Evolutionary conservation across 1,284 basidiomycete species (phyloP).

Genomic region (Malassezia arunalokei): DNA sequence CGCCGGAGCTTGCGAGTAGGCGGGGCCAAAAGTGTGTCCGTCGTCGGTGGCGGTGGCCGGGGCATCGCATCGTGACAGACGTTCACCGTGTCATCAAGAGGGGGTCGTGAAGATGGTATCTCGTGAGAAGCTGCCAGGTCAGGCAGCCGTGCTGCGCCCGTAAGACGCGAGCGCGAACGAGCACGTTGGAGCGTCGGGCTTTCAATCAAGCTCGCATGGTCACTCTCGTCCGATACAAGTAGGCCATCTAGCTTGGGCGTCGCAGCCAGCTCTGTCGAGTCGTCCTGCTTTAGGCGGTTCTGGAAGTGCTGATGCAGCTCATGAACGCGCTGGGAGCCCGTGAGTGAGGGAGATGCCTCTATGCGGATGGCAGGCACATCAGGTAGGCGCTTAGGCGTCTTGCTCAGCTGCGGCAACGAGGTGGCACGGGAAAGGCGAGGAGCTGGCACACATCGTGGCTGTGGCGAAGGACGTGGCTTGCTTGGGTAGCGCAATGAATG

Average conservation of each 20-base stretch:
- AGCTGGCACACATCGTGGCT: neutral
- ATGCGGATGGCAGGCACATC: neutral
- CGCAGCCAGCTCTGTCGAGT: neutral
- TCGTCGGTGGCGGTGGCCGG: no score
- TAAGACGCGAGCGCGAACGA: neutral
- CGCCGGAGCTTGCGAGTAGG: no score
- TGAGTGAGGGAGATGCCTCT: neutral
- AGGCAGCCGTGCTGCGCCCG: no score
- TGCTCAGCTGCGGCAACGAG: neutral
- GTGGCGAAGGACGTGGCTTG: neutral
- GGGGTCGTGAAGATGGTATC: no score
- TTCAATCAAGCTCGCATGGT: no score
- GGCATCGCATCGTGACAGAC: no score
- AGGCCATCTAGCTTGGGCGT: no score
- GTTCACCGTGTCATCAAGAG: no score
- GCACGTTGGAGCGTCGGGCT: neutral
- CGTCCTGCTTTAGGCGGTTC: constrained; percentile 2
- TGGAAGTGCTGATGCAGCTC: constrained; percentile 5
- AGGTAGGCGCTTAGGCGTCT: neutral
- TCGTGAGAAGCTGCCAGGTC: no score
- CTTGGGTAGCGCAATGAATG: neutral
- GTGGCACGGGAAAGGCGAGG: neutral
- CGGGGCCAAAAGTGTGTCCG: no score
- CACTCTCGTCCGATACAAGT: no score
- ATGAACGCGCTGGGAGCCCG: constrained; percentile 3